phyloP scores from a whole-genome alignment of 306 rosid species.

The Castanea mollissima region DNA sequence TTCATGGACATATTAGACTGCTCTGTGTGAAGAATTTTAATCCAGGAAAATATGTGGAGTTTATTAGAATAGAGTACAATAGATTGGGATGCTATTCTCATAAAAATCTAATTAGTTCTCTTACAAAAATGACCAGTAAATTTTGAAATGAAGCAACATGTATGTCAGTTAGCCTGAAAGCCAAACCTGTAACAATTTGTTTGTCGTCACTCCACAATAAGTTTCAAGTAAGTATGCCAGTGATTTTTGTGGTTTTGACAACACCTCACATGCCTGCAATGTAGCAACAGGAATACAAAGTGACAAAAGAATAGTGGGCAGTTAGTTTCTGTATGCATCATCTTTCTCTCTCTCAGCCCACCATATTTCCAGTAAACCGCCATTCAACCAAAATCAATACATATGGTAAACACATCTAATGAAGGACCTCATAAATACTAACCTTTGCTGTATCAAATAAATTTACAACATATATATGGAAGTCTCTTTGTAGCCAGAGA shows the following conservation, averaged over 20 bases:
- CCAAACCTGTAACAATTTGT: slow-evolving; percentile 88
- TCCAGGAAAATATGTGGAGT: neutral
- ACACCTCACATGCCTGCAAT: slow-evolving; percentile 89
- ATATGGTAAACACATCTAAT: slow-evolving; percentile 4
- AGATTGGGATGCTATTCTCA: neutral
- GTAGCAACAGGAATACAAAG: slow-evolving; percentile 15
- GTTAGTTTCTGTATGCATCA: slow-evolving; percentile 14
- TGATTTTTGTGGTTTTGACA: slow-evolving; percentile 88
- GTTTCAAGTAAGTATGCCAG: slow-evolving; percentile 91
- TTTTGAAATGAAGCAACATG: slow-evolving; percentile 11
- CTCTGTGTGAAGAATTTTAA: neutral
- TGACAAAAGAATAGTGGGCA: slow-evolving; percentile 5
- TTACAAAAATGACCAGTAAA: slow-evolving; percentile 8
- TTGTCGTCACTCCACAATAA: slow-evolving; percentile 73
- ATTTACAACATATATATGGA: slow-evolving; percentile 82
- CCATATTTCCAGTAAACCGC: neutral
- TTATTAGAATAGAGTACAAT: neutral
- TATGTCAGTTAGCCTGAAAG: slow-evolving; percentile 2
- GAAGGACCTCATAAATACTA: slow-evolving; percentile 14
- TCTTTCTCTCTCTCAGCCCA: neutral
- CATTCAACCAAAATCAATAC: slow-evolving; percentile 8
- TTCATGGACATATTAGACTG: neutral
- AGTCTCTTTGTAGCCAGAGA: slow-evolving; percentile 93
- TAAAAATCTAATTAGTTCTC: neutral
- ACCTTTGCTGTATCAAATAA: slow-evolving; percentile 93